Evolutionary conservation across 768 basidiomycete species (phyloP).

Genomic region (Hortiboletus campestris): DNA sequence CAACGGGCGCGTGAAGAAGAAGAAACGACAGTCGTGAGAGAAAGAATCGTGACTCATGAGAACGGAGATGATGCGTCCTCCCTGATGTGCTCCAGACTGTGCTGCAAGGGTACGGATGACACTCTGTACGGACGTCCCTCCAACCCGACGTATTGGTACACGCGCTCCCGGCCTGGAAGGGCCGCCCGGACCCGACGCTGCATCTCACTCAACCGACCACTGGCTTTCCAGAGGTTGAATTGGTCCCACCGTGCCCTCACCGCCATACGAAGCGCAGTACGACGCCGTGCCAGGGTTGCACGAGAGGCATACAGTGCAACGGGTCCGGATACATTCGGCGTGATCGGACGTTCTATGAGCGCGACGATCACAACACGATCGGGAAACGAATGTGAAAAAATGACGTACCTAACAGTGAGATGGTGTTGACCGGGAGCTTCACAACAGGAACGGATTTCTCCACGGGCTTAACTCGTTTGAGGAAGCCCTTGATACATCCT

Average conservation of each 20-base stretch:
- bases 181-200: slow-evolving; percentile 30
- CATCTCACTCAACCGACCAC: slow-evolving; percentile 27
- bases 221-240: slow-evolving; percentile 23
- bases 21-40: slow-evolving; percentile 6
- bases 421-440: slow-evolving; percentile 1
- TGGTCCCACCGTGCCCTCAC: slow-evolving; percentile 31
- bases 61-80: neutral
- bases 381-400: neutral
- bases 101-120: neutral
- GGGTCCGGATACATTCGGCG: slow-evolving; percentile 3
- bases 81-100: neutral
- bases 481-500: slow-evolving; percentile 48
- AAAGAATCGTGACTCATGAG: slow-evolving; percentile 10
- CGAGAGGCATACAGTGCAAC: slow-evolving; percentile 14
- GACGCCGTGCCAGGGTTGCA: slow-evolving; percentile 27
- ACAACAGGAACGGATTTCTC: neutral
- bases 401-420: slow-evolving; percentile 9
- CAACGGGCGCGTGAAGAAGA: slow-evolving; percentile 12
- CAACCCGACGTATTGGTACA: slow-evolving; percentile 33
- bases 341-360: slow-evolving; percentile 18
- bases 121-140: neutral
- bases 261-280: slow-evolving; percentile 26
- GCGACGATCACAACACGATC: neutral
- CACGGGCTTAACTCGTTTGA: slow-evolving; percentile 28
- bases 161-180: slow-evolving; percentile 26